These are phyloP conservation scores for Pisolithus marmoratus DNA, from an alignment of 768 basidiomycete species.

Conservation along the genomic window DNA sequence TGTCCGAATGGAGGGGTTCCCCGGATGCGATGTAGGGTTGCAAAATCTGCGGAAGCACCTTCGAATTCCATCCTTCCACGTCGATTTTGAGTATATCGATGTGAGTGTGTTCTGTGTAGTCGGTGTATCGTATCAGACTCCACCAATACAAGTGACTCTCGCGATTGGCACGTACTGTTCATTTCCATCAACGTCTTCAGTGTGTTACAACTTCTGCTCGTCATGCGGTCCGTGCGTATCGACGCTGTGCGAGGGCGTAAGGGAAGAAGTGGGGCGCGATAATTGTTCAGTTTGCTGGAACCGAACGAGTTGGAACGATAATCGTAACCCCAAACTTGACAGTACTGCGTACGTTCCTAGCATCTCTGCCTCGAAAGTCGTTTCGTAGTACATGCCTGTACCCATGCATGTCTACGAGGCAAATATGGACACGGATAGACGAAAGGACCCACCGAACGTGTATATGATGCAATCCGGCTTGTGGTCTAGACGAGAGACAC, in stretches of 20 bases:
- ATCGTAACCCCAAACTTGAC: conserved; percentile 61
- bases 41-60: conserved; percentile 36
- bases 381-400: conserved; percentile 50
- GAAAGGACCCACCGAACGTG: conserved; percentile 43
- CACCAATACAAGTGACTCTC: not conserved
- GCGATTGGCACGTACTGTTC: conserved; percentile 29
- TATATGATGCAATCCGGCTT: conserved; percentile 58
- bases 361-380: conserved; percentile 58
- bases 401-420: not conserved
- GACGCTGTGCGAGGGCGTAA: conserved; percentile 33
- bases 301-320: conserved; percentile 33
- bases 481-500: conserved; percentile 46
- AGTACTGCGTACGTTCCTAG: conserved; percentile 41
- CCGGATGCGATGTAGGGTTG: conserved; percentile 30
- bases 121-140: not conserved
- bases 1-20: conserved; percentile 41
- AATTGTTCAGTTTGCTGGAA: conserved; percentile 26
- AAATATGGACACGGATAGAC: not conserved
- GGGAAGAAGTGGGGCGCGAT: conserved; percentile 39
- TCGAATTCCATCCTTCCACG: conserved; percentile 45
- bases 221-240: conserved; percentile 31
- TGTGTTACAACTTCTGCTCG: conserved; percentile 38
- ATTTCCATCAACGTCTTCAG: conserved; percentile 39
- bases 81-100: conserved; percentile 43
- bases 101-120: conserved; percentile 26